Conservation (phyloP, 1,284 basidiomycete species). For the Ceratobasidium sp. region DNA sequence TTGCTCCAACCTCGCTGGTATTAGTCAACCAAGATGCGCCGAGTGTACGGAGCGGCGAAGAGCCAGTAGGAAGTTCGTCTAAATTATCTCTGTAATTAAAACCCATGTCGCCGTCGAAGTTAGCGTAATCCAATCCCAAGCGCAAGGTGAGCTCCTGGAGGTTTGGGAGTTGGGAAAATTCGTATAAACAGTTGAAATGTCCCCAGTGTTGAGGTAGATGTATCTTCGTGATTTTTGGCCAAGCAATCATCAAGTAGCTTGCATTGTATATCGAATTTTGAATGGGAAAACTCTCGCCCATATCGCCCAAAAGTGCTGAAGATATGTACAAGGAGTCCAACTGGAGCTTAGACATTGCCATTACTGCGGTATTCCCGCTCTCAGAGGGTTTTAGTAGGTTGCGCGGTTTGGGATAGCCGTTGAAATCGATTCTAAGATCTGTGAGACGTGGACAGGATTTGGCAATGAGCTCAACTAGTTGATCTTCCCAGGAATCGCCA, state of each 20-base stretch:
- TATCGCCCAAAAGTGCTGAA: background rate
- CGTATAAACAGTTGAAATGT: background rate
- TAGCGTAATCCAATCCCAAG: background rate
- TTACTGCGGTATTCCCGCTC: background rate
- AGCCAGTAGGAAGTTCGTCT: no score
- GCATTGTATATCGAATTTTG: no score
- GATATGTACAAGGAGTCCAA: background rate
- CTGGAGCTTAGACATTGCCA: background rate
- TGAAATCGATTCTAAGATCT: background rate
- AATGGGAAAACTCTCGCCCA: no score
- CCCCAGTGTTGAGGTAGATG: background rate
- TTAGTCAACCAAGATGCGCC: background rate
- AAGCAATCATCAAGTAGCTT: background rate
- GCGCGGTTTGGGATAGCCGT: background rate
- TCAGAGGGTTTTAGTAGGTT: background rate
- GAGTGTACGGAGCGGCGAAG: background rate
- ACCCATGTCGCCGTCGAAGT: background rate
- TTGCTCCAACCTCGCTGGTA: background rate
- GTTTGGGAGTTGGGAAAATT: slow-evolving; percentile 6
- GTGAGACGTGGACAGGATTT: background rate
- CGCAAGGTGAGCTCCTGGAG: background rate
- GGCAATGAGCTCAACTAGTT: background rate
- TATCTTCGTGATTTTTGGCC: background rate
- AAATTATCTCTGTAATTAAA: background rate
- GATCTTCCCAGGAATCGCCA: background rate